A percentile compares a stretch with the other conserved stretches of the same genome.
phyloP scores from a whole-genome alignment of 2,329 filamentous ascomycete genomes.

The Ascocoryne sarcoides region DNA sequence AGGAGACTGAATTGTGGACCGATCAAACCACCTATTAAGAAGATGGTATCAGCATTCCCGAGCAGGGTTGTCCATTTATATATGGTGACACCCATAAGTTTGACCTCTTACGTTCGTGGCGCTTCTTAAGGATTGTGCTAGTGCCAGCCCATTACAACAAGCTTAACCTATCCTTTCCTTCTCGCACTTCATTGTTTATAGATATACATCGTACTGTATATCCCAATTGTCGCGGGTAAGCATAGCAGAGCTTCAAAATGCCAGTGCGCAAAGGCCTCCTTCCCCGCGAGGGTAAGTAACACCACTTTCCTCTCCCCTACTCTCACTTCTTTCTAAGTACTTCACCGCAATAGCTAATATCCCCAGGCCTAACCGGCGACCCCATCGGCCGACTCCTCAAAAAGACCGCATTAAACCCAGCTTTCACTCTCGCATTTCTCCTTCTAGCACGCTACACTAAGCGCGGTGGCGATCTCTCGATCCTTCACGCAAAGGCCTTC shows the following conservation, averaged over 20 bases:
- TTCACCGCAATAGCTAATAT: neutral
- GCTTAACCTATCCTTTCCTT: neutral
- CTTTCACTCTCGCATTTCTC: slow-evolving; percentile 53
- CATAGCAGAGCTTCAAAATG: slow-evolving; percentile 25
- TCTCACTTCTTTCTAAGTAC: neutral
- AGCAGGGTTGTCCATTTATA: neutral
- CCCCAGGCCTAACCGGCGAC: slow-evolving; percentile 47
- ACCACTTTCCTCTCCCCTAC: neutral
- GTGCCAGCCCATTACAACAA: too few relatives aligned
- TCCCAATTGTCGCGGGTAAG: neutral
- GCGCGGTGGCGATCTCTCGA: slow-evolving; percentile 45
- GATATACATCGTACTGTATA: neutral
- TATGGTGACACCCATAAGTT: too few relatives aligned
- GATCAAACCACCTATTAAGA: neutral
- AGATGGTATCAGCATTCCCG: neutral
- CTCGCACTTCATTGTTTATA: neutral
- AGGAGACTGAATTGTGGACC: neutral
- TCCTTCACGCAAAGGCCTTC: slow-evolving; percentile 42
- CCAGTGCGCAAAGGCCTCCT: slow-evolving; percentile 43
- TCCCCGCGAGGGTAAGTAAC: slow-evolving; percentile 40
- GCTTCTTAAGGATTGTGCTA: too few relatives aligned
- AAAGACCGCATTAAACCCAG: slow-evolving; percentile 55
- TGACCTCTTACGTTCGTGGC: too few relatives aligned
- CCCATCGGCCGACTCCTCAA: slow-evolving; percentile 49
- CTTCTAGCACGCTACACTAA: slow-evolving; percentile 56